A percentile compares a stretch with the other conserved stretches of the same genome.
Evolutionary conservation across 2,329 filamentous ascomycete species (phyloP).

Genomic region (Penicillium sp.): DNA sequence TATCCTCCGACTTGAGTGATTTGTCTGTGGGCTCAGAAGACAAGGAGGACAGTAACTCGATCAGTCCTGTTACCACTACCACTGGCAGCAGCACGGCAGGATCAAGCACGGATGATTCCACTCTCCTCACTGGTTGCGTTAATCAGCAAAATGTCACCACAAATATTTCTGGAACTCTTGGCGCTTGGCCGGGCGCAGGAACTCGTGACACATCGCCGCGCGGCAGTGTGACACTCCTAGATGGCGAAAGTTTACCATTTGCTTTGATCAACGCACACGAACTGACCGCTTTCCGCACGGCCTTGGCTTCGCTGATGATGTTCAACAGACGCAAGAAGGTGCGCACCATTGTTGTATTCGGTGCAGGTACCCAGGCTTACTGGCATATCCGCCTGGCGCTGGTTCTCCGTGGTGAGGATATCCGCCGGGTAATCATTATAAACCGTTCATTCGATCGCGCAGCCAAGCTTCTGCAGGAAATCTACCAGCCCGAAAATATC

Average conservation of each 20-base stretch:
- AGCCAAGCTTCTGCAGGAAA: slow-evolving; percentile 49
- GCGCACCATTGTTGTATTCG: slow-evolving; percentile 78
- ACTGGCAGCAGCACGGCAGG: slow-evolving; percentile 2
- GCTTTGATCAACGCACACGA: slow-evolving; percentile 66
- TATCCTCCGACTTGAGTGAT: slow-evolving; percentile 36
- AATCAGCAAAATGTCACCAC: slow-evolving; percentile 29
- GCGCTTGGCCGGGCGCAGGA: slow-evolving; percentile 36
- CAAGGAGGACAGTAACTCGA: slow-evolving; percentile 3
- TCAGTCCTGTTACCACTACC: slow-evolving; percentile 2
- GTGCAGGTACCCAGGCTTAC: slow-evolving; percentile 84
- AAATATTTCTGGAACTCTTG: slow-evolving; percentile 30
- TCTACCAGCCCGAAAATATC: slow-evolving; percentile 52
- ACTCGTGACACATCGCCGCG: slow-evolving; percentile 49
- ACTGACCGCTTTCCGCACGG: slow-evolving; percentile 67
- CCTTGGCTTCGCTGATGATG: slow-evolving; percentile 59
- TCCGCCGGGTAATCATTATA: slow-evolving; percentile 78
- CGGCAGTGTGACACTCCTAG: slow-evolving; percentile 60
- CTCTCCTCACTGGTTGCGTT: slow-evolving; percentile 30
- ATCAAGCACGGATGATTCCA: slow-evolving; percentile 28
- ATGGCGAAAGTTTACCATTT: slow-evolving; percentile 55
- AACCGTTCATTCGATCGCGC: slow-evolving; percentile 60
- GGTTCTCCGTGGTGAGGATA: slow-evolving; percentile 61
- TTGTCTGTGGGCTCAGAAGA: slow-evolving; percentile 35
- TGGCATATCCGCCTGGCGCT: slow-evolving; percentile 89
- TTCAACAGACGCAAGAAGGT: slow-evolving; percentile 66